Conservation (phyloP, 768 basidiomycete species). For the Symmetrospora coprosmae region DNA sequence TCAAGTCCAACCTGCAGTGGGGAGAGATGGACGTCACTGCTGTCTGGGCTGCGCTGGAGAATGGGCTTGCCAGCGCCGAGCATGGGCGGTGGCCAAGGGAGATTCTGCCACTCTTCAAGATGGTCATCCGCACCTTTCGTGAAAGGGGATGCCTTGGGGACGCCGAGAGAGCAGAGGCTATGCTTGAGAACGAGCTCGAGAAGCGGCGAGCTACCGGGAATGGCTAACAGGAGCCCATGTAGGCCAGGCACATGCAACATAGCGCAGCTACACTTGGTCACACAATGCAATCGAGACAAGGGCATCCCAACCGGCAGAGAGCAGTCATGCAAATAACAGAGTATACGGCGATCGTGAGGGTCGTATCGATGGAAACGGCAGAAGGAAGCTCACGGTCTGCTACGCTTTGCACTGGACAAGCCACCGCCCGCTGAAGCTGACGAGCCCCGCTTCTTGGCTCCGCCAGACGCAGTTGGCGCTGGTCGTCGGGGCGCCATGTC, state of each 20-base stretch:
- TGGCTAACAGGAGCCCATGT: neutral
- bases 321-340: neutral
- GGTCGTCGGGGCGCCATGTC: too few species aligned
- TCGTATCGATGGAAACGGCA: too few species aligned
- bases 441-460: neutral
- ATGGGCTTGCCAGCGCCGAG: neutral
- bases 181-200: too few species aligned
- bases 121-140: neutral
- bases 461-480: neutral
- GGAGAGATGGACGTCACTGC: conserved; percentile 1
- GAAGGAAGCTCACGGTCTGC: too few species aligned
- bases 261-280: too few species aligned
- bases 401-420: too few species aligned
- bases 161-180: conserved; percentile 2
- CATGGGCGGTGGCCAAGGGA: neutral
- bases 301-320: too few species aligned
- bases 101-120: neutral
- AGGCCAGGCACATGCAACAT: neutral
- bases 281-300: too few species aligned
- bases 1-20: neutral
- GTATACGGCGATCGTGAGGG: too few species aligned
- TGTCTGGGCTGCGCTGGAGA: neutral
- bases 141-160: neutral
- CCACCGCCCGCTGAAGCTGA: too few species aligned
- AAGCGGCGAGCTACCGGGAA: too few species aligned